phyloP scores from a whole-genome alignment of 768 basidiomycete genomes.

The Pulveroboletus sp. region DNA sequence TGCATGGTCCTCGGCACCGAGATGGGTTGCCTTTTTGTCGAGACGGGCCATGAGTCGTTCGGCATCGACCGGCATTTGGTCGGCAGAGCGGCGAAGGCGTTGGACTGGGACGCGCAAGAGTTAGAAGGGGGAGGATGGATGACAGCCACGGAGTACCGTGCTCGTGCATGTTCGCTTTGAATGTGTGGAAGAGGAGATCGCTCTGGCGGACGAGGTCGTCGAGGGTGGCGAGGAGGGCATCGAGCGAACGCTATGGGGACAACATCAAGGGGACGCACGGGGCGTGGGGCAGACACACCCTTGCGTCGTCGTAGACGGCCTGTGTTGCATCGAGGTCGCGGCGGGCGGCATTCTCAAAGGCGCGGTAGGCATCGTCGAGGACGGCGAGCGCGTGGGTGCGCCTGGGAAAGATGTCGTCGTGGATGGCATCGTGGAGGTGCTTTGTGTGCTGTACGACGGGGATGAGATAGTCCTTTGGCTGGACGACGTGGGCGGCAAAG shows the following conservation, averaged over 20 bases:
- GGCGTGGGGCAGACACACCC: constrained; percentile 37
- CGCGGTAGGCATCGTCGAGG: constrained; percentile 56
- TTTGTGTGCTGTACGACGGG: constrained; percentile 35
- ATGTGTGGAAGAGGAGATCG: constrained; percentile 48
- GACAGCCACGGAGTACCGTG: constrained; percentile 40
- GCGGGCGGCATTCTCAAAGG: constrained; percentile 44
- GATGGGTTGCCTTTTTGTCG: constrained; percentile 52
- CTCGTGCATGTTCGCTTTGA: constrained; percentile 43
- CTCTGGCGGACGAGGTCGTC: constrained; percentile 47
- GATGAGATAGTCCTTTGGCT: constrained; percentile 31
- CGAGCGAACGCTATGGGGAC: constrained; percentile 39
- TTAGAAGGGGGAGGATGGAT: constrained; percentile 1
- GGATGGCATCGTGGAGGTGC: constrained; percentile 35
- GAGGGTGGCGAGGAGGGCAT: constrained; percentile 42
- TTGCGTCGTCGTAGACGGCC: constrained; percentile 36
- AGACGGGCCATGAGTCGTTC: constrained; percentile 50
- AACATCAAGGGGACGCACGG: constrained; percentile 11
- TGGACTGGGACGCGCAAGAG: constrained; percentile 36
- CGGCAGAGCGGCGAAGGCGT: constrained; percentile 39
- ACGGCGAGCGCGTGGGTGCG: constrained; percentile 42
- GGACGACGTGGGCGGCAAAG: constrained; percentile 31
- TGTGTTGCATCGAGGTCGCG: constrained; percentile 43
- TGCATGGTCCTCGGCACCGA: constrained; percentile 31
- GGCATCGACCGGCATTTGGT: constrained; percentile 46
- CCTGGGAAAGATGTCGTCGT: constrained; percentile 31